A percentile compares a stretch with the other conserved stretches of the same genome.
Conservation (phyloP, 148 eudicot species). For the Cornus kousa region DNA sequence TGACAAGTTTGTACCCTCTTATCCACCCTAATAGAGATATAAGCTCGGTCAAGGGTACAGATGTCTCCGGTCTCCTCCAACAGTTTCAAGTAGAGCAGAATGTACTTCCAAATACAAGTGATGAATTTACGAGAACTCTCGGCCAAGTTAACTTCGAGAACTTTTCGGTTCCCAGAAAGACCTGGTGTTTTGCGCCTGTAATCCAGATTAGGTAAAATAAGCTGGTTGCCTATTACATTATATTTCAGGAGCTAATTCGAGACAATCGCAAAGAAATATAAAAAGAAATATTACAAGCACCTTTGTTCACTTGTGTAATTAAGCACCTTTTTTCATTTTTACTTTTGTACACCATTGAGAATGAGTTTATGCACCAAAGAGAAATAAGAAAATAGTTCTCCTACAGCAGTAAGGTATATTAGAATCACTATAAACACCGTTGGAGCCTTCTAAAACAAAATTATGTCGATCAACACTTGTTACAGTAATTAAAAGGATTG, state of each 20-base stretch:
- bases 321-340: neutral
- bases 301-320: no score
- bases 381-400: neutral
- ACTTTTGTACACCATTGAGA: neutral
- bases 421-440: no score
- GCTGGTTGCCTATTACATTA: neutral
- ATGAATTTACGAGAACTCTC: constrained; percentile 96
- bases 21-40: constrained; percentile 78
- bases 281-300: no score
- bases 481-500: no score
- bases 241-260: neutral
- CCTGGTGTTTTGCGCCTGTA: constrained; percentile 83
- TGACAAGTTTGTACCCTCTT: constrained; percentile 66
- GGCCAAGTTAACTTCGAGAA: constrained; percentile 88
- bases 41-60: constrained; percentile 86
- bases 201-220: constrained; percentile 18
- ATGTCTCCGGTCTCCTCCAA: constrained; percentile 89
- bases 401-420: no score
- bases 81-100: constrained; percentile 78
- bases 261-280: neutral
- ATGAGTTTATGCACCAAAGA: neutral
- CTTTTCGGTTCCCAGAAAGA: constrained; percentile 62
- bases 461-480: no score
- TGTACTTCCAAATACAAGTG: constrained; percentile 89
- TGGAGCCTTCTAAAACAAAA: no score